Evolutionary conservation across 768 basidiomycete genomes (phyloP).

Genomic region (Termitomyces sp.): DNA sequence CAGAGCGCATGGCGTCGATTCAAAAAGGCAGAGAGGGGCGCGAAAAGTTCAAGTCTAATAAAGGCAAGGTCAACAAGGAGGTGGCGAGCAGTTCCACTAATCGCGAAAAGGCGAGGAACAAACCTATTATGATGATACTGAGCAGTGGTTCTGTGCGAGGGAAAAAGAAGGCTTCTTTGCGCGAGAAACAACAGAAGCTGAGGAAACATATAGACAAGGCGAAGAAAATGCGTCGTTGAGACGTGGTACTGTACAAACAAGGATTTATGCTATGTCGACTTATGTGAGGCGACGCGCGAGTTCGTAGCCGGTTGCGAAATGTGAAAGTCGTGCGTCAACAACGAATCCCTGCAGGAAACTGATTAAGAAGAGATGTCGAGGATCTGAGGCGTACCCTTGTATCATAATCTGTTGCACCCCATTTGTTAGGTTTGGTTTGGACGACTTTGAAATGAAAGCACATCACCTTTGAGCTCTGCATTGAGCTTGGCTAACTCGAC

Average conservation of each 20-base stretch:
- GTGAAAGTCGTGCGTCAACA: constrained; percentile 73
- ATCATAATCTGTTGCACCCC: constrained; percentile 43
- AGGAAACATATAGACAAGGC: constrained; percentile 69
- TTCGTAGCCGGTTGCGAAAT: constrained; percentile 67
- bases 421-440: constrained; percentile 2
- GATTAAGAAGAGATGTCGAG: neutral
- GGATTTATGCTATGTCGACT: neutral
- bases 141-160: constrained; percentile 69
- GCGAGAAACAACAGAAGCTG: constrained; percentile 77
- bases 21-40: constrained; percentile 91
- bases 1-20: constrained; percentile 87
- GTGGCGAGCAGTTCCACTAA: constrained; percentile 84
- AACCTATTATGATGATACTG: constrained; percentile 93
- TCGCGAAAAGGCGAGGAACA: constrained; percentile 87
- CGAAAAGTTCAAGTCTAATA: constrained; percentile 86
- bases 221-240: constrained; percentile 43
- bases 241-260: neutral
- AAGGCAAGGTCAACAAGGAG: constrained; percentile 88
- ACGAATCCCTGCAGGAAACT: constrained; percentile 46
- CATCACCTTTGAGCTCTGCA: constrained; percentile 58
- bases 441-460: neutral
- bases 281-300: constrained; percentile 35
- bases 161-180: constrained; percentile 78
- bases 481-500: constrained; percentile 64
- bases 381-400: constrained; percentile 36